A percentile compares a stretch with the other conserved stretches of the same genome.
phyloP scores from a whole-genome alignment of 2,329 filamentous ascomycete species.

The Aspergillus felis region DNA sequence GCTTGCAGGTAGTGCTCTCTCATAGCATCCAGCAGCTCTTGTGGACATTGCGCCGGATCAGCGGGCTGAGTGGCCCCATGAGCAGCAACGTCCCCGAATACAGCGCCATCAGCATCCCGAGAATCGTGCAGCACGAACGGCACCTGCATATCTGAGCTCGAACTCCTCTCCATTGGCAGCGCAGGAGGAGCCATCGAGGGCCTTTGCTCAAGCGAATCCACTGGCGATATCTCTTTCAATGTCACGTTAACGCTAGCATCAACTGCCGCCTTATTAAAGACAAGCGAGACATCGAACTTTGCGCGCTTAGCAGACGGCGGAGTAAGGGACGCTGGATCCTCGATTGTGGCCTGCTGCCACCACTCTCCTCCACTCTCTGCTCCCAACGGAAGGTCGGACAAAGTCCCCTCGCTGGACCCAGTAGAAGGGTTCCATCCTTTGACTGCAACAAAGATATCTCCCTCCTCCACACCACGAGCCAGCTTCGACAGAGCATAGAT shows the following conservation, averaged over 20 bases:
- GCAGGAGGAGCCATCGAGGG: slow-evolving; percentile 12
- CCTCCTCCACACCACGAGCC: slow-evolving; percentile 31
- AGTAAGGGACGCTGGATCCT: slow-evolving; percentile 21
- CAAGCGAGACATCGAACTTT: slow-evolving; percentile 26
- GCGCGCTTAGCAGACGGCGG: slow-evolving; percentile 17
- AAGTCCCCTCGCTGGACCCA: slow-evolving; percentile 1
- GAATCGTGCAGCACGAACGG: slow-evolving; percentile 11
- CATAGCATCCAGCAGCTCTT: slow-evolving; percentile 35
- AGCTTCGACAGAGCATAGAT: slow-evolving; percentile 40
- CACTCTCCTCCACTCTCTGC: slow-evolving; percentile 20
- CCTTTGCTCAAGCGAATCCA: slow-evolving; percentile 17
- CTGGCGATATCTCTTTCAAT: slow-evolving; percentile 14
- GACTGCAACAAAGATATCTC: slow-evolving; percentile 35
- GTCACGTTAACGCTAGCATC: slow-evolving; percentile 2
- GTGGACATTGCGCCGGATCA: slow-evolving; percentile 25
- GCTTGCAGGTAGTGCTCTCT: slow-evolving; percentile 41
- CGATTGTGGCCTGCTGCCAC: slow-evolving; percentile 34
- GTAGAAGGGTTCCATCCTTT: slow-evolving; percentile 26
- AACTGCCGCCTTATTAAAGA: slow-evolving; percentile 21
- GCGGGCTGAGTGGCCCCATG: slow-evolving; percentile 11
- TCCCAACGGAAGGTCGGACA: slow-evolving; percentile 1
- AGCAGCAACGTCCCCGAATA: neutral
- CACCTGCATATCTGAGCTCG: slow-evolving; percentile 7
- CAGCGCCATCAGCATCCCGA: slow-evolving; percentile 8
- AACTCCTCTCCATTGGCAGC: slow-evolving; percentile 8